phyloP scores from a whole-genome alignment of 352 stramenopile species.

The Pythium brachiatum region DNA sequence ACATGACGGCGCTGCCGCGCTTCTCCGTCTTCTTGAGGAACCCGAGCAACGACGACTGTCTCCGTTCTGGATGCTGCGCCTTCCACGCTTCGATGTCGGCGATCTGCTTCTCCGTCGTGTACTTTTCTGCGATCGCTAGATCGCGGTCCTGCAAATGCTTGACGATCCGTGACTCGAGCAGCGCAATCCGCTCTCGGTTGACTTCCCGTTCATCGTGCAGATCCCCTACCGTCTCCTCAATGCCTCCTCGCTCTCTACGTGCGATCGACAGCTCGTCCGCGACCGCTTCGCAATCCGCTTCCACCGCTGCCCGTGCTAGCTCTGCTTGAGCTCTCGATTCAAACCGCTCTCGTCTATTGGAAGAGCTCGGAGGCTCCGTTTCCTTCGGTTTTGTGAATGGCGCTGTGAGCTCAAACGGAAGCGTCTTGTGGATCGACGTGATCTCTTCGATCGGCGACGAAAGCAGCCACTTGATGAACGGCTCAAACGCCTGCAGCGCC shows the following conservation, averaged over 20 bases:
- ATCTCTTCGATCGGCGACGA: constrained; percentile 44
- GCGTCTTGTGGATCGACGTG: constrained; percentile 25
- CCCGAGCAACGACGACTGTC: constrained; percentile 23
- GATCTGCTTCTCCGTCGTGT: constrained; percentile 68
- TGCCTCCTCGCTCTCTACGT: constrained; percentile 35
- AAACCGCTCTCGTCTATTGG: background rate
- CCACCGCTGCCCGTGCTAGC: constrained; percentile 39
- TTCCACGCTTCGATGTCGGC: constrained; percentile 59
- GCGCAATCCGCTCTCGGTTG: constrained; percentile 46
- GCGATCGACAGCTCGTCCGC: constrained; percentile 52
- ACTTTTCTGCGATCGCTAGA: constrained; percentile 66
- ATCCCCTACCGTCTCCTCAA: constrained; percentile 40
- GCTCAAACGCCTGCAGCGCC: constrained; percentile 38
- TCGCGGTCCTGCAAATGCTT: constrained; percentile 75
- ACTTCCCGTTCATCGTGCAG: constrained; percentile 43
- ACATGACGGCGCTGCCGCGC: constrained; percentile 1
- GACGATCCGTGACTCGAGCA: constrained; percentile 68
- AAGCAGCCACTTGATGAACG: constrained; percentile 65
- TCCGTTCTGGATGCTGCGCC: constrained; percentile 25
- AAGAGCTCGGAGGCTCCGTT: background rate
- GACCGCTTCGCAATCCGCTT: constrained; percentile 45
- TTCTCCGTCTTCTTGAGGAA: constrained; percentile 15
- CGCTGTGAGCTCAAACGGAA: constrained; percentile 26
- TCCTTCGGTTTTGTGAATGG: background rate
- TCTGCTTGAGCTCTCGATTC: constrained; percentile 8